Conservation (phyloP, 192 early-diverging fungal species). For the Umbelopsis sp. region DNA sequence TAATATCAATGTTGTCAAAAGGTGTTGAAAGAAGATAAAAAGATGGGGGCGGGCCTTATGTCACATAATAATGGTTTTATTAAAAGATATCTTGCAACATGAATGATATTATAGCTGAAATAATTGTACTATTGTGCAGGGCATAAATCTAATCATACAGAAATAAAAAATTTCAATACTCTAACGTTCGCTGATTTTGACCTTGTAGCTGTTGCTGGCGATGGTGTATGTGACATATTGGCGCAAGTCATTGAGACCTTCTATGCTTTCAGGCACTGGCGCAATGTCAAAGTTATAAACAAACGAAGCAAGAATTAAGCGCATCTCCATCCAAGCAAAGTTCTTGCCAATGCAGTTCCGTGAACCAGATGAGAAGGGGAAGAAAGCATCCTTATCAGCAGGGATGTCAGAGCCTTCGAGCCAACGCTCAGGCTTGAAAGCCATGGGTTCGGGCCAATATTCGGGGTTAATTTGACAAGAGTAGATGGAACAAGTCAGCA, state of each 20-base stretch:
- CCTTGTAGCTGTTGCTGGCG: slow-evolving; percentile 2
- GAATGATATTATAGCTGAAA: too few relatives aligned
- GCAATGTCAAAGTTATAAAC: slow-evolving; percentile 45
- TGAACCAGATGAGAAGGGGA: slow-evolving; percentile 51
- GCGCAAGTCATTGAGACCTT: neutral
- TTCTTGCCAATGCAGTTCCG: slow-evolving; percentile 51
- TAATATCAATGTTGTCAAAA: neutral
- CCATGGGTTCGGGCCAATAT: slow-evolving; percentile 25
- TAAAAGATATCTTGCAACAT: too few relatives aligned
- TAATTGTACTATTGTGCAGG: too few relatives aligned
- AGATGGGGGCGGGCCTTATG: too few relatives aligned
- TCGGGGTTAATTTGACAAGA: slow-evolving; percentile 22
- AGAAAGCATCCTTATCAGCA: slow-evolving; percentile 48
- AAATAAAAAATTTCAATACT: neutral
- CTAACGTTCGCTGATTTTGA: neutral
- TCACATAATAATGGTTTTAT: too few relatives aligned
- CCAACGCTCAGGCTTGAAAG: slow-evolving; percentile 43
- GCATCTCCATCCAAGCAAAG: slow-evolving; percentile 53
- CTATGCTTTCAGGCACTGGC: slow-evolving; percentile 25
- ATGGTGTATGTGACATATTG: slow-evolving; percentile 18
- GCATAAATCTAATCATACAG: neutral
- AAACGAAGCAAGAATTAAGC: slow-evolving; percentile 42
- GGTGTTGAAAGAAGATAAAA: too few relatives aligned
- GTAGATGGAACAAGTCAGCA: neutral
- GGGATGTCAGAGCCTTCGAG: slow-evolving; percentile 11